Evolutionary conservation across 1,284 basidiomycete genomes (phyloP).

Genomic region (Rhodotorula glutinis): DNA sequence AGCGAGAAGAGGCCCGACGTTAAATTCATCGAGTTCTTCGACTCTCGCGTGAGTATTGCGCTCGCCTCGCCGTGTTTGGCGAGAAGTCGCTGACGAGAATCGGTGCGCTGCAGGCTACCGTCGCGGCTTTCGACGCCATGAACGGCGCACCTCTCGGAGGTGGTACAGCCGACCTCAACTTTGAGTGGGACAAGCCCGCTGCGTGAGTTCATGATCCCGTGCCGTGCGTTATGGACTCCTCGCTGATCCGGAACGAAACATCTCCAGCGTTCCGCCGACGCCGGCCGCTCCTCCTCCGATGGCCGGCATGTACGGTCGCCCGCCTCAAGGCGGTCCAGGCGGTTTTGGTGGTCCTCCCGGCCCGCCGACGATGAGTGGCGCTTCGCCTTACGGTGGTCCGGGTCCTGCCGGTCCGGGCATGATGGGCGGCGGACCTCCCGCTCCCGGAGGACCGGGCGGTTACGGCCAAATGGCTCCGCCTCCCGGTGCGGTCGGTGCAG

Average conservation of each 20-base stretch:
- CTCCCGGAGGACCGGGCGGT: neutral
- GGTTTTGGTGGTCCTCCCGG: neutral
- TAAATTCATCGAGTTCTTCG: constrained; percentile 84
- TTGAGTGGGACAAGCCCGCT: constrained; percentile 68
- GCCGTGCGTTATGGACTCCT: neutral
- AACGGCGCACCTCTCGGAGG: constrained; percentile 68
- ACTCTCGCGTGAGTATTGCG: constrained; percentile 63
- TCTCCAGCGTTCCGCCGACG: neutral
- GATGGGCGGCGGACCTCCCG: neutral
- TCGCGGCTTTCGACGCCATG: constrained; percentile 73
- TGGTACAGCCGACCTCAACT: constrained; percentile 79
- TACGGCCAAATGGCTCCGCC: constrained; percentile 9
- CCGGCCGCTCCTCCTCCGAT: neutral
- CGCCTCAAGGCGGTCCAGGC: neutral
- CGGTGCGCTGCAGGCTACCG: constrained; percentile 55
- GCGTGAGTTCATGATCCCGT: neutral
- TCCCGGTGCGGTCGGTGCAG: neutral
- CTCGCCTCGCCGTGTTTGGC: neutral
- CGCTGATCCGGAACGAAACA: neutral
- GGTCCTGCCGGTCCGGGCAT: neutral
- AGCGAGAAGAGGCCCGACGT: constrained; percentile 52
- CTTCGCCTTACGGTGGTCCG: neutral
- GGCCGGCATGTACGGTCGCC: neutral
- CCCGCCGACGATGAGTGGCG: neutral
- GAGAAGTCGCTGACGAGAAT: neutral